Base-by-base conservation (phyloP, 306 rosid genomes). In the Quercus variabilis region DNA sequence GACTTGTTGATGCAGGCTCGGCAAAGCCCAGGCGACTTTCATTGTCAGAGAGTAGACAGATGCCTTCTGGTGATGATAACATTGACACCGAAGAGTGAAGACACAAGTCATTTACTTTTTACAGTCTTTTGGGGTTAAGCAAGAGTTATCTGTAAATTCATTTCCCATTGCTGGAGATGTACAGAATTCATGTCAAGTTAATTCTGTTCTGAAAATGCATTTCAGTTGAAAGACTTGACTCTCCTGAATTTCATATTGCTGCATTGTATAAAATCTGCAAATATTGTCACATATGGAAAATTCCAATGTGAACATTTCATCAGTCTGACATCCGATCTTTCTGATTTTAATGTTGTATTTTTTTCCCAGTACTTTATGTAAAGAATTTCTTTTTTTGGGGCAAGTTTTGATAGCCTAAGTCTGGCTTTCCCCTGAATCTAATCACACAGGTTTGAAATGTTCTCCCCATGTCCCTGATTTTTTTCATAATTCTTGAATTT, bases 61-160 rank as follows among this genome's bases (percentile, higher is more conserved):
- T 88, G 73, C 85, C 92, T 82, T 88, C 98, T 55, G 90, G 87
- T 73, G 97, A 92, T 57, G 93, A 91, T 83, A 68, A 83, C 80
- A 89, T 87, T 73, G 91, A 94, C 83, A 88, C 87, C 38, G 95
- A 91, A 85, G 93, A 85, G 81, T 92, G 91, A 92, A 82, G 82
- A 83, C 77, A 63, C 55, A 86, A 87, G 87, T 80, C 80, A 76
- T 80, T 80, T 82, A 85, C 81, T 54, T 88, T 79, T 89, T 82
- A 85, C 90, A 87, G 82, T 76, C 80, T 89, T 87, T 89, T 87
- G 88, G 81, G 76, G 93, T 85, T 88, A 82, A 86, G 85, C 74
- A 88, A 83, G 91, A 82, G 89, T 84, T 88, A 90, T 83, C 87
- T 91, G 95, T 92, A 93, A 91, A 91, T 88, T 88, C 88, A 89